Percentiles rank a stretch among this genome's conserved stretches.
Evolutionary conservation across 345 rosid species (phyloP).

Genomic region (Eucalyptus polyanthemos): DNA sequence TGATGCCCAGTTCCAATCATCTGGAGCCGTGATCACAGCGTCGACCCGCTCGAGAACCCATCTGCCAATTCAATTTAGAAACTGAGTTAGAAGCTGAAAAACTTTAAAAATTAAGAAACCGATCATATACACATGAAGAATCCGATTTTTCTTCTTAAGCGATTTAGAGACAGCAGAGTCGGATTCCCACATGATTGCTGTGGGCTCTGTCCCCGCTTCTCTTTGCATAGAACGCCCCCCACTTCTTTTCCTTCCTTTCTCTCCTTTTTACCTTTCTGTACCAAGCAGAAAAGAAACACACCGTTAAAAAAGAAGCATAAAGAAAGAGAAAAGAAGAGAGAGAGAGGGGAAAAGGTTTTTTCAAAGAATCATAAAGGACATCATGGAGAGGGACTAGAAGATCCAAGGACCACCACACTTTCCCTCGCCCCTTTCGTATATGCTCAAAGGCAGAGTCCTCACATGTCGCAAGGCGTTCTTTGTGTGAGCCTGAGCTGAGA

Average conservation of each 20-base stretch:
- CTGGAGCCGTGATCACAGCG: neutral
- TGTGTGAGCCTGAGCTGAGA: neutral
- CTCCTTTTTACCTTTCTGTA: neutral
- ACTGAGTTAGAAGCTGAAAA: neutral
- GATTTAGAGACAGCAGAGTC: neutral
- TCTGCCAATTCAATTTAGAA: neutral
- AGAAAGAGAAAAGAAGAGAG: neutral
- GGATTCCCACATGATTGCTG: neutral
- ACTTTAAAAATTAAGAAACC: neutral
- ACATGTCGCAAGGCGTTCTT: neutral
- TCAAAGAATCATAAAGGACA: neutral
- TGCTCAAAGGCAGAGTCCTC: neutral
- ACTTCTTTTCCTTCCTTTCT: neutral
- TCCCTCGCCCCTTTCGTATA: neutral
- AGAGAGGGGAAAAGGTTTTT: too few species aligned
- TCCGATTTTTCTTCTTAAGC: neutral
- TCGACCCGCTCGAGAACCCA: neutral
- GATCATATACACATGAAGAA: neutral
- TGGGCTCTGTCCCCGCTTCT: neutral
- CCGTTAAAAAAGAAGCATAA: neutral
- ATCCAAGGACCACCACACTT: neutral
- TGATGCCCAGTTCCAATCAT: neutral
- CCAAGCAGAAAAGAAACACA: too few species aligned
- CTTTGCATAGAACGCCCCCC: neutral
- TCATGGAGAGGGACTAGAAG: neutral